Conservation (phyloP, 169 alveolate species). For the Cryptosporidium canis region DNA sequence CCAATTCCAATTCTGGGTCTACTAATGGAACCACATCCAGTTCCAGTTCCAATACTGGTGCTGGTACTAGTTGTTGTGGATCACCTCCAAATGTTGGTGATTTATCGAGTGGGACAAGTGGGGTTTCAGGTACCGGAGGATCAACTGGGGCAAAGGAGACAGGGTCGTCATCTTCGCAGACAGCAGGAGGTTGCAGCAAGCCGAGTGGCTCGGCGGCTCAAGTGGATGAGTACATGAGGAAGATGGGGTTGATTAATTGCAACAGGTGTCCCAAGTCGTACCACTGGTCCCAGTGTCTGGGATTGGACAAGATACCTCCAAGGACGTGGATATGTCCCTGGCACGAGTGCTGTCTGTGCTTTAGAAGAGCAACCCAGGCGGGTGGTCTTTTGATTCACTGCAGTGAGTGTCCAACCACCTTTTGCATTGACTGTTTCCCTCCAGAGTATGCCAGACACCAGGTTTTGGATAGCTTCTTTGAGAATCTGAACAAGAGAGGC, state of each 20-base stretch:
- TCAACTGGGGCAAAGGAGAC: not conserved
- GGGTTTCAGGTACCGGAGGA: not conserved
- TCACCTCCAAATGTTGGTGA: constrained; percentile 57
- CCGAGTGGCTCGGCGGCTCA: constrained; percentile 49
- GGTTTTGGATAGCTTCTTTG: constrained; percentile 85
- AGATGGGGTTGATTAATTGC: constrained; percentile 83
- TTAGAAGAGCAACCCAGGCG: constrained; percentile 88
- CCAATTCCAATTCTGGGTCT: not conserved
- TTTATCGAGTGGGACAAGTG: not conserved
- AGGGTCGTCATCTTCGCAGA: not conserved
- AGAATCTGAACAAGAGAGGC: constrained; percentile 87
- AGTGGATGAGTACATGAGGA: constrained; percentile 53
- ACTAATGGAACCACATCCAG: not conserved
- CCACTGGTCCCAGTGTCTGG: constrained; percentile 85
- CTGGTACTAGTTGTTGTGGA: constrained; percentile 37
- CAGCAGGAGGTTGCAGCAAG: not conserved
- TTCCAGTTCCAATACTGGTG: not conserved
- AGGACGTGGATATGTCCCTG: constrained; percentile 90
- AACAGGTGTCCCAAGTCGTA: constrained; percentile 90
- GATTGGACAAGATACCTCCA: constrained; percentile 75
- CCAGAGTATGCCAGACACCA: constrained; percentile 83
- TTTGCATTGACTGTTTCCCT: constrained; percentile 92
- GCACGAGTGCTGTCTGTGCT: constrained; percentile 92
- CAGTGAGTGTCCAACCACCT: constrained; percentile 90
- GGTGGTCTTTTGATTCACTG: constrained; percentile 91